These are phyloP conservation scores for Rhynchosporium agropyri DNA, from an alignment of 2,329 filamentous ascomycete genomes.

Conservation along the genomic window DNA sequence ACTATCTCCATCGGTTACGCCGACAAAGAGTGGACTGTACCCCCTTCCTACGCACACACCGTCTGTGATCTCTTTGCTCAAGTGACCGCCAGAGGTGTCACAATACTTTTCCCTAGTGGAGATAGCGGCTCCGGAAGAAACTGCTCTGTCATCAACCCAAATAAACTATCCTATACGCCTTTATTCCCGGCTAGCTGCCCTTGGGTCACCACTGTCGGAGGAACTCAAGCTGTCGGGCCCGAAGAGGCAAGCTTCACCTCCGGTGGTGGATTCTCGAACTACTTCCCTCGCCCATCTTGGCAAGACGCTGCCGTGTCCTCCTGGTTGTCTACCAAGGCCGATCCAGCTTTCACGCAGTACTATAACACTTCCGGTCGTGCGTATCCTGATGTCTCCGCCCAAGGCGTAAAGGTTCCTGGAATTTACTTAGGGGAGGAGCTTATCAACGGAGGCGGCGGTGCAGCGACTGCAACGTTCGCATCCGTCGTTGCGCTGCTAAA, in stretches of 20 bases:
- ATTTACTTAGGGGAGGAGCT: conserved; percentile 23
- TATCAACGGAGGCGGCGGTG: conserved; percentile 46
- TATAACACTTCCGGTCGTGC: conserved; percentile 52
- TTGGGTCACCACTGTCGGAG: conserved; percentile 67
- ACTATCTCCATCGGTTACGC: conserved; percentile 68
- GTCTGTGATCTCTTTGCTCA: conserved; percentile 65
- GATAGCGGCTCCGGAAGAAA: conserved; percentile 59
- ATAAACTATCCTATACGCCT: conserved; percentile 53
- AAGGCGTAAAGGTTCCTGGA: conserved; percentile 57
- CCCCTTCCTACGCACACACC: conserved; percentile 58
- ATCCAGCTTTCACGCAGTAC: conserved; percentile 44
- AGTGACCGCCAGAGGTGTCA: conserved; percentile 64
- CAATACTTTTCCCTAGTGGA: conserved; percentile 61
- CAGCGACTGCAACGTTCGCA: conserved; percentile 57
- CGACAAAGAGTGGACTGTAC: conserved; percentile 66
- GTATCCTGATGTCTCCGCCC: conserved; percentile 51
- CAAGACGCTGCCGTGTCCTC: conserved; percentile 47
- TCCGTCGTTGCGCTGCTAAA: conserved; percentile 63
- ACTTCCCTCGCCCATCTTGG: conserved; percentile 50
- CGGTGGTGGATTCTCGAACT: conserved; percentile 55
- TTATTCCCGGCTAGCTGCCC: conserved; percentile 68
- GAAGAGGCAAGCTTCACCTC: conserved; percentile 40
- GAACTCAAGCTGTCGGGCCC: conserved; percentile 38
- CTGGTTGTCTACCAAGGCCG: conserved; percentile 47
- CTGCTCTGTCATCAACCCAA: conserved; percentile 57